Evolutionary conservation across 441 rosid genomes (phyloP), one percentile per base, ranked within the genome.

Genomic region (Jatropha multifida): DNA sequence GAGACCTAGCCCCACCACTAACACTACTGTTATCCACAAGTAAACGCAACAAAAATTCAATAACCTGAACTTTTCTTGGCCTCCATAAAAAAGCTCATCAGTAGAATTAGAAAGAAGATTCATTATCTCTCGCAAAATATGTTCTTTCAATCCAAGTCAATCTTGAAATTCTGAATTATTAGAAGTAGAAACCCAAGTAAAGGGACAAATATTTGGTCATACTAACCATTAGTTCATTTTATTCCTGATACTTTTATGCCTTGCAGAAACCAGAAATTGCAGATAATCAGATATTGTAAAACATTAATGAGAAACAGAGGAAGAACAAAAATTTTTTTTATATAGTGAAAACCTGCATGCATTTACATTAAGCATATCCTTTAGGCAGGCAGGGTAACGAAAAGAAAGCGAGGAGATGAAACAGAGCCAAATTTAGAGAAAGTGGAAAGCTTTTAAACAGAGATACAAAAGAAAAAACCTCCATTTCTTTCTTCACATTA

Each of bases 301-400:
- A 27, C 32, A 73, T 18, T 40, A 49, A 17, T 12, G 9, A 72
- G 15, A 48, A 60, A 56, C 41, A 60, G 17, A 44, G 10, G 51
- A 62, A 62, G 60, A 61, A 48, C 48, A 73, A 73, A 73, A 60
- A 48, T 3, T 62, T 62, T 23, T 48, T 62, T 17, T 62, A 59
- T 60, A 63, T 73, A 46, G 62, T 23, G 69, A 23, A 55, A 52
- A 49, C 69, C 59, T 60, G 67, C 58, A 27, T 9, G 56, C 40
- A 61, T 9, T 61, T 60, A 71, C 75, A 72, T 23, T 60, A 58
- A 27, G 27, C 27, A 20, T 60, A 32, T 32, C 32, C 40, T 61
- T 20, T 20, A 60, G 42, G 68, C 75, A 72, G 75, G 65, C 44
- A 40, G 56, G 15, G 26, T 12, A 61, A 46, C 4, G 46, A 61